Percentiles rank a stretch among this genome's conserved stretches.
Conservation (phyloP, 2,329 filamentous ascomycete genomes). For the Beauveria rudraprayagi region DNA sequence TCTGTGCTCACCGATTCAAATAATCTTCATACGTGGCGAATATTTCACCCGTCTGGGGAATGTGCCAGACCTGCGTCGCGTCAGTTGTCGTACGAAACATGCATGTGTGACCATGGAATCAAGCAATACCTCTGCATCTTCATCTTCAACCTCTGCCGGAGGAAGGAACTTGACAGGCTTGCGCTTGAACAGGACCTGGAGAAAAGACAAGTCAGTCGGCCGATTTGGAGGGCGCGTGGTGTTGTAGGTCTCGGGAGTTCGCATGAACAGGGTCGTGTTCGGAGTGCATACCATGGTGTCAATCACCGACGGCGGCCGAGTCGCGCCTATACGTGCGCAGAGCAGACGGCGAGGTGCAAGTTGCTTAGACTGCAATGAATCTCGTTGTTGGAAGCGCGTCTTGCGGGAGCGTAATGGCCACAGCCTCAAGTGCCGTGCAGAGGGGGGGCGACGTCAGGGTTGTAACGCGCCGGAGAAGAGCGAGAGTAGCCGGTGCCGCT, state of each 20-base stretch:
- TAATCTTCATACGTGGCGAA: conserved; percentile 87
- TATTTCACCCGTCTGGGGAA: conserved; percentile 81
- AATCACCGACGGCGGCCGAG: neutral
- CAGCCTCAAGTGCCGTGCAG: neutral
- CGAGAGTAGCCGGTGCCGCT: neutral
- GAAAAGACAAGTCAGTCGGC: conserved; percentile 7
- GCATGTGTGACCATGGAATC: conserved; percentile 7
- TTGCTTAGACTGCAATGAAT: neutral
- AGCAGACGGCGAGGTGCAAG: neutral
- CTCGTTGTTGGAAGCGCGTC: neutral
- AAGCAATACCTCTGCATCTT: conserved; percentile 67
- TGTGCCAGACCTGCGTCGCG: conserved; percentile 73
- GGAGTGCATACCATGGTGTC: neutral
- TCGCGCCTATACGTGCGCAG: conserved; percentile 3
- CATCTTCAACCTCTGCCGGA: conserved; percentile 64
- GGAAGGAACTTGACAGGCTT: conserved; percentile 84
- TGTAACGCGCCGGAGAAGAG: conserved; percentile 1
- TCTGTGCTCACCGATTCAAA: conserved; percentile 59
- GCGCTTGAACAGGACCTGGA: conserved; percentile 86
- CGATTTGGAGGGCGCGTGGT: neutral
- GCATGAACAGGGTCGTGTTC: neutral
- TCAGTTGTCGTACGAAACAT: conserved; percentile 13
- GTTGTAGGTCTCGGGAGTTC: neutral
- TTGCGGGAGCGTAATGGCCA: neutral
- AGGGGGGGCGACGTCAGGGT: neutral